Evolutionary conservation across 2,329 filamentous ascomycete species (phyloP).

Genomic region (Phymatotrichopsis omnivora): DNA sequence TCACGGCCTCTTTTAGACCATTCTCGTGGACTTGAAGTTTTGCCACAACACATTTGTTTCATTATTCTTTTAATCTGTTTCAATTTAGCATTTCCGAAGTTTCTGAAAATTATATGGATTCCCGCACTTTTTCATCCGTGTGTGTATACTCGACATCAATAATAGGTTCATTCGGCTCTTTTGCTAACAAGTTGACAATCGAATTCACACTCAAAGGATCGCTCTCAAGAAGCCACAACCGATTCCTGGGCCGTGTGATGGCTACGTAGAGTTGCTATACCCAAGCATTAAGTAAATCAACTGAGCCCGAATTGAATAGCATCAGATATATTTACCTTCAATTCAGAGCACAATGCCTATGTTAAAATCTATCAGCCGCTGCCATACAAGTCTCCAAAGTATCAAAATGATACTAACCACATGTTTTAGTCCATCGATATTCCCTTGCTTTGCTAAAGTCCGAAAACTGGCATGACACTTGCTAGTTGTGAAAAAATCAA

Average conservation of each 20-base stretch:
- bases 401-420: constrained; percentile 4
- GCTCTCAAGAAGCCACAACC: constrained; percentile 28
- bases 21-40: constrained; percentile 24
- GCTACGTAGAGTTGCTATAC: constrained; percentile 33
- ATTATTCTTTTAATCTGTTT: constrained; percentile 12
- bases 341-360: constrained; percentile 19
- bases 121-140: too few relatives aligned
- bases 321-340: constrained; percentile 25
- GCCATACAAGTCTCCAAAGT: neutral
- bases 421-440: neutral
- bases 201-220: constrained; percentile 14
- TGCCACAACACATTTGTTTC: constrained; percentile 26
- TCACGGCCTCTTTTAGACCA: constrained; percentile 29
- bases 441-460: constrained; percentile 5
- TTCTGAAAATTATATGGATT: too few relatives aligned
- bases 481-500: constrained; percentile 26
- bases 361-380: neutral
- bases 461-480: constrained; percentile 3
- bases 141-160: constrained; percentile 7
- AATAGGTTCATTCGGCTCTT: neutral
- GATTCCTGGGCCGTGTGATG: constrained; percentile 30
- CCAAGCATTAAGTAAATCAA: neutral
- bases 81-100: too few relatives aligned
- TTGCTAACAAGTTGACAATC: constrained; percentile 24
- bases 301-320: neutral